These are phyloP conservation scores for Meripilus lineatus DNA, from an alignment of 1,284 basidiomycete species.

Conservation along the genomic window DNA sequence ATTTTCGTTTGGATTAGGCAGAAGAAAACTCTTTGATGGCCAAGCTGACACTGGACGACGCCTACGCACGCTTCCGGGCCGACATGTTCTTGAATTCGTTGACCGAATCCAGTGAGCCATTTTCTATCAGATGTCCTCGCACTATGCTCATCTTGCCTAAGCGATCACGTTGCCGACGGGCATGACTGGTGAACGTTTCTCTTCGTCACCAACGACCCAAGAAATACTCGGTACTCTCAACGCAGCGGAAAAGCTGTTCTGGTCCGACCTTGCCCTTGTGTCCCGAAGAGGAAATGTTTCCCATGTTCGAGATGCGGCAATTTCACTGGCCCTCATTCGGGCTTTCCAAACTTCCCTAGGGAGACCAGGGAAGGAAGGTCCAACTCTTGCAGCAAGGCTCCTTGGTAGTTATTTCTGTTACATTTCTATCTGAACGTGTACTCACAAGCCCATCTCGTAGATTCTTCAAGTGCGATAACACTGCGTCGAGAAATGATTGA, in stretches of 20 bases:
- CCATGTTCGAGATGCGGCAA: slow-evolving; percentile 67
- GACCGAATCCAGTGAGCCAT: slow-evolving; percentile 72
- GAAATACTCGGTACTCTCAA: slow-evolving; percentile 61
- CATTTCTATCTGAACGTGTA: neutral
- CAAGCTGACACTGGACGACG: slow-evolving; percentile 68
- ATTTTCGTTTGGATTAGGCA: slow-evolving; percentile 39
- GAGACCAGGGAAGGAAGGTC: slow-evolving; percentile 38
- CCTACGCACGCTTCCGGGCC: slow-evolving; percentile 70
- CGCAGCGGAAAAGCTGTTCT: slow-evolving; percentile 67
- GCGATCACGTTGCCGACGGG: slow-evolving; percentile 85
- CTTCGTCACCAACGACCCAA: slow-evolving; percentile 41
- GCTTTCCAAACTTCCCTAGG: slow-evolving; percentile 80
- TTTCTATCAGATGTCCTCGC: neutral
- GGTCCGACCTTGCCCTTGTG: slow-evolving; percentile 57
- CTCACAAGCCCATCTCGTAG: slow-evolving; percentile 28
- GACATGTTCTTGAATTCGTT: slow-evolving; percentile 87
- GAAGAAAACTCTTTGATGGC: slow-evolving; percentile 72
- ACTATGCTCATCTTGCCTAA: slow-evolving; percentile 24
- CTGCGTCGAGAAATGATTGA: slow-evolving; percentile 78
- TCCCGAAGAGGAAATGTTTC: slow-evolving; percentile 57
- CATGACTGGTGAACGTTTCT: slow-evolving; percentile 45
- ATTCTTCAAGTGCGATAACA: slow-evolving; percentile 69
- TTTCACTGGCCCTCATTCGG: slow-evolving; percentile 67
- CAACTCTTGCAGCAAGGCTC: slow-evolving; percentile 54
- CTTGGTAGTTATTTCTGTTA: slow-evolving; percentile 48